phyloP scores from a whole-genome alignment of 2,329 filamentous ascomycete genomes.

The Fusarium concolor region DNA sequence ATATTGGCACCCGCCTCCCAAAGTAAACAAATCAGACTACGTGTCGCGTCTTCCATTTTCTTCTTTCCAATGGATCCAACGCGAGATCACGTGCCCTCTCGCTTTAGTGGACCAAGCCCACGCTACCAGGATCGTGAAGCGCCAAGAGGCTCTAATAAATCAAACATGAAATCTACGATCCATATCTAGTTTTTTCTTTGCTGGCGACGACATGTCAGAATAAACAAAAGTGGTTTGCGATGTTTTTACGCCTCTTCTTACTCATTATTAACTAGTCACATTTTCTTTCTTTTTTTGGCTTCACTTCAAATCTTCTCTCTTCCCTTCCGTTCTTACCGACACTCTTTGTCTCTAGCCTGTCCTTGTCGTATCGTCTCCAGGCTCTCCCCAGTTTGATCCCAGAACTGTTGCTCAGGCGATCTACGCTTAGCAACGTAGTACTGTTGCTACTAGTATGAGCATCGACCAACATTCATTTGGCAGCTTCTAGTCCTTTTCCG shows the following conservation, averaged over 20 bases:
- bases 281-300: constrained; percentile 15
- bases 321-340: constrained; percentile 19
- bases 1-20: constrained; percentile 30
- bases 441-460: constrained; percentile 31
- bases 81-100: constrained; percentile 41
- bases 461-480: constrained; percentile 28
- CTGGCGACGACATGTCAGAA: constrained; percentile 30
- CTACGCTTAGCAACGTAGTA: constrained; percentile 24
- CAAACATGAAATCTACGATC: constrained; percentile 34
- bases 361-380: constrained; percentile 23
- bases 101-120: constrained; percentile 28
- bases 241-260: constrained; percentile 26
- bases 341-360: constrained; percentile 25
- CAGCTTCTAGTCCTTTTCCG: constrained; percentile 13
- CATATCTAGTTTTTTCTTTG: constrained; percentile 35
- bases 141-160: constrained; percentile 14
- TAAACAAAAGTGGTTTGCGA: constrained; percentile 14
- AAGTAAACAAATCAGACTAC: constrained; percentile 44
- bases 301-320: constrained; percentile 1
- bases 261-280: constrained; percentile 18
- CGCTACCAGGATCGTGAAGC: constrained; percentile 12
- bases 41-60: constrained; percentile 37
- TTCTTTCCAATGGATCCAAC: constrained; percentile 14
- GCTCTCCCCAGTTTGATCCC: constrained; percentile 31
- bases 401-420: constrained; percentile 39